Base-by-base conservation (phyloP, 2,329 filamentous ascomycete genomes). In the Aspergillus sclerotialis region DNA sequence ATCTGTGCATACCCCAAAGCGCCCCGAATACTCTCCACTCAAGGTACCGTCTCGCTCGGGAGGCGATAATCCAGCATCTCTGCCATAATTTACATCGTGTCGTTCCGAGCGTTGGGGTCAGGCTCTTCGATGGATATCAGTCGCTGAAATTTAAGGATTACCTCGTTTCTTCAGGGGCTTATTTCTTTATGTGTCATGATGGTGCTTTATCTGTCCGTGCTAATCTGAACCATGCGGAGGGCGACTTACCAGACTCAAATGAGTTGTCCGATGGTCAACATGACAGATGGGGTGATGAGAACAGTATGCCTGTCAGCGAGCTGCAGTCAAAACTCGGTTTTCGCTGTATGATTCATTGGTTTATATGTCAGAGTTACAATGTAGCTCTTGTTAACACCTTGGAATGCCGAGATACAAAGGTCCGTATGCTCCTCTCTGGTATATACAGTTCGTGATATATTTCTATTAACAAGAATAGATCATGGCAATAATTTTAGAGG, bases 171-270 rank as follows among this genome's bases (percentile, higher is more conserved):
- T 68, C 70, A 15, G 70, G 75, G 0, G 63, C 78, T 3, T 79
- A 83, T 49, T 84, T 87, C 45, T 60, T 86, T 33, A 73, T 88
- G 64, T 76, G 73, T 33, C 79, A 84, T 44, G 78, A 85, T 52
- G 81, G 79, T 12, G 48, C 58, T 30, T 41, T 49, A 12, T 12
- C 37, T 6, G 34, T 33, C n/a, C 16, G 7, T 10, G 19, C 7
- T 23, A 6, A 10, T 23, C 10, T 23, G 19, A 10, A 23, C 10
- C 19, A 7, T 23, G 19, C 10, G 6, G 19, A 10, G 19, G 19
- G 10, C 10, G 19, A 23, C 10, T 23, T 23, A 23, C 10, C 19
- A 7, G 19, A 23, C 7, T 23, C 19, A 7, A 10, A 23, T 23
- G 19, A 23, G 10, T 23, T 10, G 19, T 23, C 19, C 10, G 19